Evolutionary conservation across 2,329 filamentous ascomycete species (phyloP).

Genomic region (Xylariaceae sp.): DNA sequence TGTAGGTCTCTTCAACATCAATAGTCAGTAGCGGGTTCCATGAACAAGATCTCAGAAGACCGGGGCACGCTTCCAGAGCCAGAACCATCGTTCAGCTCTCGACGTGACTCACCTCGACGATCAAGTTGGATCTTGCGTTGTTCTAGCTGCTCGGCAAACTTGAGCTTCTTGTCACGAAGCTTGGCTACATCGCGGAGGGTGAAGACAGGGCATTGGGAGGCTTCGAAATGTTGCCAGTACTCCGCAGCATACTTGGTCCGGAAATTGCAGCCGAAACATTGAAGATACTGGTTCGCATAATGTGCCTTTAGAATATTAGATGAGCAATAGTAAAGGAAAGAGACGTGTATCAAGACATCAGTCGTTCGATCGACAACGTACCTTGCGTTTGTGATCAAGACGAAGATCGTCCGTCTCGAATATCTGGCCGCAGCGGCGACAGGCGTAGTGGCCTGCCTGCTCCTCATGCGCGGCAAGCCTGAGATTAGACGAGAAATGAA

Average conservation of each 20-base stretch:
- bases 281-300: conserved; percentile 36
- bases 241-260: conserved; percentile 35
- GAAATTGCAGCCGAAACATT: conserved; percentile 43
- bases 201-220: conserved; percentile 36
- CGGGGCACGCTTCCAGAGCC: neutral
- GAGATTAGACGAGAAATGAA: conserved; percentile 4
- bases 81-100: conserved; percentile 6
- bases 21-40: neutral
- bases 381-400: conserved; percentile 18
- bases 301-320: conserved; percentile 34
- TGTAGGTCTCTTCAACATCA: neutral
- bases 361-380: conserved; percentile 2
- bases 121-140: conserved; percentile 1
- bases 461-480: conserved; percentile 18
- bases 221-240: conserved; percentile 45
- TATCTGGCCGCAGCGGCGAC: conserved; percentile 14
- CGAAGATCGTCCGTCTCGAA: conserved; percentile 15
- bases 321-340: neutral
- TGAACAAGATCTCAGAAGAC: neutral
- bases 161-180: conserved; percentile 35
- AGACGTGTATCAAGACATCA: neutral
- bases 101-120: too few relatives aligned
- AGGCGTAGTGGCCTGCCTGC: conserved; percentile 16
- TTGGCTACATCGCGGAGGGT: conserved; percentile 30
- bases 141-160: conserved; percentile 31